These are phyloP conservation scores for Kernera saxatilis DNA, from an alignment of 345 rosid genomes.

Conservation along the genomic window DNA sequence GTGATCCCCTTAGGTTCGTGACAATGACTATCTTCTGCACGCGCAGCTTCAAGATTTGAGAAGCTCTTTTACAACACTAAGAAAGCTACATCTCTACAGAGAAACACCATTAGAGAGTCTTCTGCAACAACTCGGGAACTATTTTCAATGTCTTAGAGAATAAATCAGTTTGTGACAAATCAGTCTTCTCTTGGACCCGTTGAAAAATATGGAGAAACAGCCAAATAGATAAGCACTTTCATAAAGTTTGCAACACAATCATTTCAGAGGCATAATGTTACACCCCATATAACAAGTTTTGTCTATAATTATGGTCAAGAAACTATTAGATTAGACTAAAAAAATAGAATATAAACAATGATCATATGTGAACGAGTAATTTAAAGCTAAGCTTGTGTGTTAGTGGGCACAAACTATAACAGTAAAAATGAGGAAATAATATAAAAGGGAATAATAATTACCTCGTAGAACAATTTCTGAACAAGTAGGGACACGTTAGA, in stretches of 20 bases:
- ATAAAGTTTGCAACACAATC: conserved; percentile 30
- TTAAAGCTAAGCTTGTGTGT: conserved; percentile 26
- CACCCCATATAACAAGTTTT: conserved; percentile 21
- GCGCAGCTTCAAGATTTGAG: conserved; percentile 22
- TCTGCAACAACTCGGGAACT: conserved; percentile 16
- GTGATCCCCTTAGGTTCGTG: conserved; percentile 17
- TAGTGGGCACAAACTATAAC: conserved; percentile 22
- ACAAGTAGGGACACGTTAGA: conserved; percentile 12
- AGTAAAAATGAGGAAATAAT: conserved; percentile 17
- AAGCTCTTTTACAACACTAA: conserved; percentile 17
- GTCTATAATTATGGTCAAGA: conserved; percentile 8
- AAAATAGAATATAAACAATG: neutral
- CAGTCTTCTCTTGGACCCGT: conserved; percentile 2
- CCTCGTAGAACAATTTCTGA: conserved; percentile 29
- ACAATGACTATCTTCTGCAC: conserved; percentile 20
- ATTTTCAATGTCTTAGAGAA: conserved; percentile 1
- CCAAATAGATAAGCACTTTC: conserved; percentile 20
- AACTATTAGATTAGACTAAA: conserved; percentile 10
- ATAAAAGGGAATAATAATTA: conserved; percentile 22
- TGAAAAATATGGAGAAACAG: neutral
- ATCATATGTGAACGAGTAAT: conserved; percentile 20
- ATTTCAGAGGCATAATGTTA: conserved; percentile 25
- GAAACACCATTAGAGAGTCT: conserved; percentile 21
- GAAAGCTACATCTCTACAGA: conserved; percentile 16
- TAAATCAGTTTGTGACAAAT: conserved; percentile 23